A percentile compares a stretch with the other conserved stretches of the same genome.
These are phyloP conservation scores for Fraxinus albicans DNA, from an alignment of 305 asterid genomes.

Conservation along the genomic window DNA sequence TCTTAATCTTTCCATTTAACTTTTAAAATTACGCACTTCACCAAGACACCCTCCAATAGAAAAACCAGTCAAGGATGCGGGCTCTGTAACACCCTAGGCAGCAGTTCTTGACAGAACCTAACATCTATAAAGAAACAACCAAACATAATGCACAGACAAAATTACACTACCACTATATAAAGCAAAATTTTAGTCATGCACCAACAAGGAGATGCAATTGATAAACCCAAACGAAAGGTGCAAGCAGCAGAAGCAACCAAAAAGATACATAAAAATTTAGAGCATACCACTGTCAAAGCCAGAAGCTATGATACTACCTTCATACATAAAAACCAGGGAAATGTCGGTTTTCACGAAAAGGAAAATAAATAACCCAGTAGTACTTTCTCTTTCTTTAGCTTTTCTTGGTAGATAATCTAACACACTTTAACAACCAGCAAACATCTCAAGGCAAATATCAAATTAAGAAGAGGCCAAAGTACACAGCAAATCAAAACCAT, in stretches of 20 bases:
- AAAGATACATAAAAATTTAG: constrained; percentile 12
- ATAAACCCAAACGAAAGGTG: constrained; percentile 11
- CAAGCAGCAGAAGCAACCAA: constrained; percentile 11
- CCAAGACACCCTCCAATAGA: neutral
- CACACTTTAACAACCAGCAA: constrained; percentile 36
- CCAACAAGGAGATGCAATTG: neutral
- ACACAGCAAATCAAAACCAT: constrained; percentile 70
- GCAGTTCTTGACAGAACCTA: neutral
- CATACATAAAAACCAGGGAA: constrained; percentile 14
- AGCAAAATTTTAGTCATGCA: neutral
- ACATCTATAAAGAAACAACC: neutral
- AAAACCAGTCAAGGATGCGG: neutral
- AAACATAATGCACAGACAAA: neutral
- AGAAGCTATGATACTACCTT: constrained; percentile 12
- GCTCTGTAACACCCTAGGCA: neutral
- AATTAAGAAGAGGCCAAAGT: constrained; percentile 61
- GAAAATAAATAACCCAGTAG: constrained; percentile 19
- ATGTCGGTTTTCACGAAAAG: constrained; percentile 24
- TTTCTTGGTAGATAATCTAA: constrained; percentile 26
- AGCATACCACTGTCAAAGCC: constrained; percentile 20
- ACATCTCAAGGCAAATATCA: constrained; percentile 46
- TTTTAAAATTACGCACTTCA: neutral
- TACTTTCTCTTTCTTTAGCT: constrained; percentile 15
- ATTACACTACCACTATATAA: constrained; percentile 1
- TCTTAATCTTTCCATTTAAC: neutral